Evolutionary conservation across 768 basidiomycete species (phyloP), one percentile per base, ranked within the genome.

Genomic region (Pleurotus tuoliensis): DNA sequence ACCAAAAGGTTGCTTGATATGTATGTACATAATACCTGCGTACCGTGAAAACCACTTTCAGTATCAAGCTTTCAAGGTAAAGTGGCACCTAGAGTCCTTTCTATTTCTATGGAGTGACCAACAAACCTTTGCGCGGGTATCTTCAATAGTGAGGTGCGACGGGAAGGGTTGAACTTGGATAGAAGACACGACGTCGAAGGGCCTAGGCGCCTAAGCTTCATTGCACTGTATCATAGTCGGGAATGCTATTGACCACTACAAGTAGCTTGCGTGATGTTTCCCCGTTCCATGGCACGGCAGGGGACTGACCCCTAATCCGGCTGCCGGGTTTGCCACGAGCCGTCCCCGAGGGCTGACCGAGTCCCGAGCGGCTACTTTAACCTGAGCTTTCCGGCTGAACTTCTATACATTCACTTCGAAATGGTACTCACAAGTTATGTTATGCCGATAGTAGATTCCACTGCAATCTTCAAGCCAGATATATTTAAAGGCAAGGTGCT

Each of bases 401-500:
- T 51, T 30, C 8, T 13, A 5, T 38, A 27, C 25, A 22, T 16
- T 16, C 30, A 30, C 27, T 37, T 41, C 51, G 22, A 12, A 46
- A 80, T 81, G 82, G 62, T 82, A 6, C 66, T 76, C 12, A 56
- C 62, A 58, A 64, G 68, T 20, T 70, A 80, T 51, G 69, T 78
- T 24, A 71, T 75, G 22, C 80, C 86, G 0, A 65, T 79, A 16
- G 72, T 73, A 25, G 72, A 76, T 58, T 90, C 88, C 0, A 79
- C 76, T 0, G 64, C 80, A 41, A 74, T 90, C 55, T 98, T 96
- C 80, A 86, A 83, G 62, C 66, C 73, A 1, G 87, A 90, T 61
- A 78, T 98, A 27, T 96, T 96, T 83, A 83, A 86, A 60, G 93
- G 90, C 58, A 97, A 95, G 68, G 92, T 95, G 18, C 74, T 92